Evolutionary conservation across 371 early-diverging fungal genomes (phyloP).

Genomic region (Apophysomyces variabilis): DNA sequence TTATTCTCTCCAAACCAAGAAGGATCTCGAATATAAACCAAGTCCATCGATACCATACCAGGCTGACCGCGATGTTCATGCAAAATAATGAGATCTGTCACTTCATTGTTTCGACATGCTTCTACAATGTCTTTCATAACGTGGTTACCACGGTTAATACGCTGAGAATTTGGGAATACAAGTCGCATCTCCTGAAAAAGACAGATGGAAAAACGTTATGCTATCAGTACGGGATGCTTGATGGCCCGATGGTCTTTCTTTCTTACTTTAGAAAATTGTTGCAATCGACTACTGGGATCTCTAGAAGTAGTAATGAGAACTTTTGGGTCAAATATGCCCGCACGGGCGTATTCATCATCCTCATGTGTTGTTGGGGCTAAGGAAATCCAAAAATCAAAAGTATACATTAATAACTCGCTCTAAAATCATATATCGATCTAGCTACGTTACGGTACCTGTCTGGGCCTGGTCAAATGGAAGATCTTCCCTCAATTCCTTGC

Average conservation of each 20-base stretch:
- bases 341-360: conserved; percentile 97
- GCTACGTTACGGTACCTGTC: conserved; percentile 49
- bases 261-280: conserved; percentile 91
- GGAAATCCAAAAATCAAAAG: not conserved
- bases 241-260: too few species aligned
- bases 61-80: conserved; percentile 99
- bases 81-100: conserved; percentile 95
- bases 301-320: conserved; percentile 97
- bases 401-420: too few species aligned
- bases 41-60: conserved; percentile 44
- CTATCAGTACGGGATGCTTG: not conserved
- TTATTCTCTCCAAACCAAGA: too few species aligned
- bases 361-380: conserved; percentile 79
- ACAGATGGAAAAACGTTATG: not conserved
- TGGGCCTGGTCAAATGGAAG: conserved; percentile 91
- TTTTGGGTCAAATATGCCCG: conserved; percentile 94
- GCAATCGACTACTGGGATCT: conserved; percentile 93
- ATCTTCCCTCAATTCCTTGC: conserved; percentile 74
- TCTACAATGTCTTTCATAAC: conserved; percentile 96
- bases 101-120: conserved; percentile 93
- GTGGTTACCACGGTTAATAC: conserved; percentile 97
- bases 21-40: not conserved
- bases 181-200: conserved; percentile 86
- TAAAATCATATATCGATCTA: not conserved
- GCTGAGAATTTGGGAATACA: conserved; percentile 96